A percentile compares a stretch with the other conserved stretches of the same genome.
These are phyloP conservation scores for Cyclotella distinguenda DNA, from an alignment of 108 stramenopile species.

Conservation along the genomic window DNA sequence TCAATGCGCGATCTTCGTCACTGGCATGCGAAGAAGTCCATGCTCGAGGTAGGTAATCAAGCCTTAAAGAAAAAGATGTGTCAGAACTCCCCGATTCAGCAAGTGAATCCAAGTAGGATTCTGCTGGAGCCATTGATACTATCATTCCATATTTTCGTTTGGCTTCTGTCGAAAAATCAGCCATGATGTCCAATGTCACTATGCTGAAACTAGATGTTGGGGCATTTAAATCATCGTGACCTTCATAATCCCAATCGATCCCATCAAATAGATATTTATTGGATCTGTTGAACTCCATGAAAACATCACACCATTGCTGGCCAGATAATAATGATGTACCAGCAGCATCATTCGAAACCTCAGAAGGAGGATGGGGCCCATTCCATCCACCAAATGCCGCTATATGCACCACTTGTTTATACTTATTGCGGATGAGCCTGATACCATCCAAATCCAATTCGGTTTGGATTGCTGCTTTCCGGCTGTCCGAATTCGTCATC, in stretches of 20 bases:
- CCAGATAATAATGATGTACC: too few species aligned
- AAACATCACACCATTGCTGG: constrained; percentile 50
- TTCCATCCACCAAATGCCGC: constrained; percentile 84
- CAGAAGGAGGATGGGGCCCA: constrained; percentile 60
- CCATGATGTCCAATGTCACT: constrained; percentile 63
- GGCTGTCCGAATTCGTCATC: not conserved
- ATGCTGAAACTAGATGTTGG: constrained; percentile 55
- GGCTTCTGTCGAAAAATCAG: constrained; percentile 41
- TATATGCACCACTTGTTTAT: constrained; percentile 54
- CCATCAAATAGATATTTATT: constrained; percentile 67
- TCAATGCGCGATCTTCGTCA: constrained; percentile 32
- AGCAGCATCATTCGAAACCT: too few species aligned
- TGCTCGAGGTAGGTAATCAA: constrained; percentile 33
- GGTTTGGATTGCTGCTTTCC: constrained; percentile 17
- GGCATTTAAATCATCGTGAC: constrained; percentile 57
- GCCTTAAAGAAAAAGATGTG: constrained; percentile 22
- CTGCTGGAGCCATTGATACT: constrained; percentile 81
- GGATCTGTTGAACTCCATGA: constrained; percentile 31
- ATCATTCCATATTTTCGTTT: constrained; percentile 58
- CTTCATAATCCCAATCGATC: constrained; percentile 89
- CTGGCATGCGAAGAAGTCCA: constrained; percentile 33
- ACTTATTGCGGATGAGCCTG: constrained; percentile 29
- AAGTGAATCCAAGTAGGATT: constrained; percentile 77
- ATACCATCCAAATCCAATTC: constrained; percentile 49
- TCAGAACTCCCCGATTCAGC: constrained; percentile 16